Base-by-base conservation (phyloP, 805 yeast genomes). In the Schizosaccharomyces osmophilus region DNA sequence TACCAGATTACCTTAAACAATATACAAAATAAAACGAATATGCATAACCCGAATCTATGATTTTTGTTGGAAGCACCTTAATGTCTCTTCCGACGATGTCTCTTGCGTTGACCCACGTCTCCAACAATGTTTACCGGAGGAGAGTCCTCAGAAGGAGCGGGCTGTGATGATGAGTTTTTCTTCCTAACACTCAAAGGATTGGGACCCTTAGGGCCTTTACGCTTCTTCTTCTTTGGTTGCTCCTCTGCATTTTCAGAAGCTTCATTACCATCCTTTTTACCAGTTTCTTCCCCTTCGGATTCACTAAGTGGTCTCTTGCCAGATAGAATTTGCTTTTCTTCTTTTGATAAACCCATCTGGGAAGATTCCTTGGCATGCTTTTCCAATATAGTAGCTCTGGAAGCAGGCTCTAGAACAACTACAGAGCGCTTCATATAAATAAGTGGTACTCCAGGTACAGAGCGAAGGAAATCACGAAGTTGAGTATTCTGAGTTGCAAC, bases 331-430 rank as follows among this genome's bases (percentile, higher is more conserved):
- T 39, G 62, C 66, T 62, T 63, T 62, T n/a, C 75, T 69, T 2
- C 84, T 83, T 69, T 93, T 90, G 69, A 93, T 77, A 0, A 97
- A 97, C 29, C 78, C 61, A 93, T 75, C 68, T 93, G 93, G 57
- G 77, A 75, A 1, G 73, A 69, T 71, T 93, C 98, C 51, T 77
- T 73, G 36, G 71, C 66, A 58, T 68, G 68, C 62, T 81, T 80
- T 17, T 77, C 75, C 57, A 69, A 70, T 13, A 74, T 75, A 55
- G 90, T 84, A 5, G 86, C 85, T 48, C 78, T 78, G 61, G 95
- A 85, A 66, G 88, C 73, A 6, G 97, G 96, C 72, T 93, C 98
- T 93, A 93, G 82, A 32, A 93, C 82, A 90, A 93, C 86, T 19
- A 93, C 98, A 0, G 95, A 81, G 64, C 96, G 77, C 68, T 85